Base-by-base conservation (phyloP, 805 yeast species). In the Candida tallmaniae region DNA sequence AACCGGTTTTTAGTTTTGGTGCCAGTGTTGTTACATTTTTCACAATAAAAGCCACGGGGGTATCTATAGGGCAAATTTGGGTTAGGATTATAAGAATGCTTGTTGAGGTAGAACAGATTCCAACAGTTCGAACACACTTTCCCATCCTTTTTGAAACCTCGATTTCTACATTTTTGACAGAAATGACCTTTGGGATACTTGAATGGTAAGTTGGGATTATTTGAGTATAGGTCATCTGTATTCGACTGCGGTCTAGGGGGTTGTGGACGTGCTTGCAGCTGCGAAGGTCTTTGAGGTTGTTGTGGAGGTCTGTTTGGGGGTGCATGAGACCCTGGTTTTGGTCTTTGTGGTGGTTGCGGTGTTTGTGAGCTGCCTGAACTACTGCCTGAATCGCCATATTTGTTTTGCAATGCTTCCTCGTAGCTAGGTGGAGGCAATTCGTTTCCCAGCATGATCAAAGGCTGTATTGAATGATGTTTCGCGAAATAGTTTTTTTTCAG, bases 21-120 rank as follows among this genome's bases (percentile, higher is more conserved):
- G 2, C 95, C 95, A 0, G 89, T 81, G 51, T 86, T 86, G 36
- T 69, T 63, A 60, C 96, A 86, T 48, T 80, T 81, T 6, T 62
- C 56, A 50, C 96, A 86, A 37, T 62, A 59, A 50, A 62, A 80
- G 3, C 76, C 69, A 2, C 44, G 54, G 0, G 95, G 94, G 46
- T 83, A 86, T 31, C 55, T 54, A 76, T 84, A 82, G 0, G 89
- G 84, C 5, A 79, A 60, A 1, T 53, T 42, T 2, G 68, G 64
- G 40, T 72, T 71, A 24, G 76, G 70, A 32, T 72, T 72, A 46
- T 70, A 68, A 4, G 66, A 59, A 39, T 63, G 34, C 8, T 46
- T 37, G 16, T 38, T 41, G 30, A 58, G 37, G 38, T 54, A 62
- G 40, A 42, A 55, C 24, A 41, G 43, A 29, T 47, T 35, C 65